Base-by-base conservation (phyloP, 2,329 filamentous ascomycete species). In the Neofusicoccum cordaticola region DNA sequence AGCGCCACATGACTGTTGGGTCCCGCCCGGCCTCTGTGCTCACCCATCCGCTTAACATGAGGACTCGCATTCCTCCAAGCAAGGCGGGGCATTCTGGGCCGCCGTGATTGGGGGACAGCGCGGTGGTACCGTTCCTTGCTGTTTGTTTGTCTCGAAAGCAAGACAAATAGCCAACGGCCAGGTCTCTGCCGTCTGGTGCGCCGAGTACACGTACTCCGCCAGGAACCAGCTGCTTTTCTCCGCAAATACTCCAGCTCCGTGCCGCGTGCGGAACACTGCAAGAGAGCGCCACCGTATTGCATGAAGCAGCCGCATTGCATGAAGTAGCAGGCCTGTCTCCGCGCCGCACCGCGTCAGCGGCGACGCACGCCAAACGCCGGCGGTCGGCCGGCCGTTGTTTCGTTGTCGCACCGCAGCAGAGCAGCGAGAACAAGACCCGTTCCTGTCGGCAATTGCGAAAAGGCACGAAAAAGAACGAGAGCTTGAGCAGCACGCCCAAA, bases 1-100 rank as follows among this genome's bases (percentile, higher is more conserved):
- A 58, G 27, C 53, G 53, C 53, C 53, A 58, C 53, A 45, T 35
- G 19, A 42, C 41, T 60, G 56, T 60, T 60, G 56, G 42, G 6
- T 45, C 35, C 41, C 41, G 3, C 39, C 35, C 31, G 44, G 22
- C 53, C 50, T 51, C 11, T 17, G 5, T 31, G 13, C 3, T 6
- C 9, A 4, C 47, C 31, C n/a, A 13, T 17, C n/a, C 41, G 27
- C 27, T 31, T 31, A 5, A 31, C 27, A 31, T 31, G 27, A 31
- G 27, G 27, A 31, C 6, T 31, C 6, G 5, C 27, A 31, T 31
- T 31, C 41, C 15, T 44, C 41, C 15, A 44, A 35, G 56, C 56
- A 45, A 60, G 56, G 41, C n/a, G 41, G 27, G 15, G 47, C 27
- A 42, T n/a, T 27, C 27, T 3, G 31, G 9, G 15, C 8, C 2